Base-by-base conservation (phyloP, 2,329 filamentous ascomycete species). In the Cytospora piceicola region DNA sequence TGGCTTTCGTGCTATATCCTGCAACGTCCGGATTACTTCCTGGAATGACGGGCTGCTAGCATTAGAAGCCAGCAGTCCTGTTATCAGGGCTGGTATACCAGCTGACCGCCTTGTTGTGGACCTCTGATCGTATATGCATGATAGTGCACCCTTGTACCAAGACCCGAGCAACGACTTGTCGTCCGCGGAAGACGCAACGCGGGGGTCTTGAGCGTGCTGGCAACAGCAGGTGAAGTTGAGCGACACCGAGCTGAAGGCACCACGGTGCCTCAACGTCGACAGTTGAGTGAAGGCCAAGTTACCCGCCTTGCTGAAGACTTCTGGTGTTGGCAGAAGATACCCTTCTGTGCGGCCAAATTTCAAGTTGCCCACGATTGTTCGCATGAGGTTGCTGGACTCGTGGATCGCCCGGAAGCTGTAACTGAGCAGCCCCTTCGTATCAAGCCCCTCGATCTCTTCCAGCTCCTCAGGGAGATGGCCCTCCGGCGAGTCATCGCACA, bases 381-480 rank as follows among this genome's bases (percentile, higher is more conserved):
- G 86, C 75, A 94, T 82, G 5, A 96, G 79, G 64, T 92, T 88
- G 75, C 93, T 95, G 29, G 94, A 92, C 78, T 99, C 95, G 68
- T 97, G 94, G n/a, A 97, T 83, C 7, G 93, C 92, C 71, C 95
- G 88, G 85, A 97, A 99, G 68, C 93, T 97, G 76, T 95, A 99
- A 70, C 94, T 98, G 56, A 99, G 78, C 22, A 96, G 84, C 71
- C 96, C 93, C 74, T 97, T 98, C 0, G 93, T 93, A 60, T 91
- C 89, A 2, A 93, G 82, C 0, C 89, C 90, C 5, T 90, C 84
- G 20, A 86, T 79, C 39, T 90, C 89, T 61, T 91, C 87, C n/a
- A 92, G 76, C 30, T 94, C 91, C 60, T 94, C 88, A 0, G 89
- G 90, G 4, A 92, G 80, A 75, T 95, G 89, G 0, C 94, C 94